phyloP scores from a whole-genome alignment of 208 protist genomes.

The Leishmania aethiopica region DNA sequence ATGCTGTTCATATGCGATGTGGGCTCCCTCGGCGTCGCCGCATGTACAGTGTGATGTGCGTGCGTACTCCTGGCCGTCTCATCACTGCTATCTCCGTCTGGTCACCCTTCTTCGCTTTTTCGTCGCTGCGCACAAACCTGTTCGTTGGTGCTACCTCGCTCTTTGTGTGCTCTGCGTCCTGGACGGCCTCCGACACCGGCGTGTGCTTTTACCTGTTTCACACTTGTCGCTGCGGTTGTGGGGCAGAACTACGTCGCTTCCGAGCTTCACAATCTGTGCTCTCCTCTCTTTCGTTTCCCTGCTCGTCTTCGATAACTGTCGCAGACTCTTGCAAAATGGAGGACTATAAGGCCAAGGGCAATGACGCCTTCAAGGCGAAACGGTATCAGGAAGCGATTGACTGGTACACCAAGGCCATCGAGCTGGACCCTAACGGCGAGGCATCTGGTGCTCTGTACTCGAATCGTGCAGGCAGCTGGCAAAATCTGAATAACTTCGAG shows the following conservation, averaged over 20 bases:
- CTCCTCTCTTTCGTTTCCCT: neutral
- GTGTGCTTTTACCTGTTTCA: neutral
- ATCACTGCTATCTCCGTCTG: neutral
- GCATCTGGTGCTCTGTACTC: constrained; percentile 84
- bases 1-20: neutral
- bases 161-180: neutral
- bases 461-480: constrained; percentile 89
- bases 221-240: neutral
- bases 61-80: neutral
- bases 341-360: constrained; percentile 89
- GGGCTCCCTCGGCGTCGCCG: neutral
- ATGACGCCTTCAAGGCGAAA: constrained; percentile 90
- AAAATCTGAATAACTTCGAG: constrained; percentile 68
- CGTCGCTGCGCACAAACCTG: neutral
- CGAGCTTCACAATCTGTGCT: neutral
- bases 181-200: neutral
- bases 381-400: constrained; percentile 89
- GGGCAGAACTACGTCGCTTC: neutral
- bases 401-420: constrained; percentile 93
- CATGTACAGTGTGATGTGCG: neutral
- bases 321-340: constrained; percentile 42
- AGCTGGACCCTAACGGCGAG: constrained; percentile 74
- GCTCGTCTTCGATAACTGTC: neutral
- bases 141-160: neutral
- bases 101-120: neutral